Percentiles rank a stretch among this genome's conserved stretches.
Evolutionary conservation across 1,284 basidiomycete genomes (phyloP).

Genomic region (Agroathelia rolfsii): DNA sequence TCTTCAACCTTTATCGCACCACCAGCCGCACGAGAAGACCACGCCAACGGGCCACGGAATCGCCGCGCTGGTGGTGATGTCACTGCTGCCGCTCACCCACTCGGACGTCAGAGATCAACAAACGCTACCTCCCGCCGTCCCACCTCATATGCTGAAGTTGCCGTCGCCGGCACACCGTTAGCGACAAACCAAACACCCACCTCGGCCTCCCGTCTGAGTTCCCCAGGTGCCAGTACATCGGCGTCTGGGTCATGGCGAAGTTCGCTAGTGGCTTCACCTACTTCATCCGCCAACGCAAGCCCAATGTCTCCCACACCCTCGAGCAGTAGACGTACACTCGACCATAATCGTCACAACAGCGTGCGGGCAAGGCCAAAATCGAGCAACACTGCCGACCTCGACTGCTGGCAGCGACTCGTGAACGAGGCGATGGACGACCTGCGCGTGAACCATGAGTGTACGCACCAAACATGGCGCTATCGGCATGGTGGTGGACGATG

Average conservation of each 20-base stretch:
- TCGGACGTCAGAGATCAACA: too few species aligned
- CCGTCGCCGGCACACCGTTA: too few species aligned
- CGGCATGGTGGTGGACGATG: slow-evolving; percentile 21
- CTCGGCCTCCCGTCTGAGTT: too few species aligned
- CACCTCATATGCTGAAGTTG: slow-evolving; percentile 21
- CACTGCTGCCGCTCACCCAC: too few species aligned
- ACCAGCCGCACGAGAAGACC: too few species aligned
- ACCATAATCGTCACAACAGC: background rate
- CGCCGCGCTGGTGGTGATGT: too few species aligned
- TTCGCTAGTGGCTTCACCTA: background rate
- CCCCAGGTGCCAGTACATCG: too few species aligned
- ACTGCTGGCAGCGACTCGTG: slow-evolving; percentile 15
- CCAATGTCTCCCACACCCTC: too few species aligned
- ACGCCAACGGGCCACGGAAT: too few species aligned
- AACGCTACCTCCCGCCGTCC: slow-evolving; percentile 21
- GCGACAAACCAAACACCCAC: too few species aligned
- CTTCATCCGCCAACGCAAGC: background rate
- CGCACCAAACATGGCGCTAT: slow-evolving; percentile 20
- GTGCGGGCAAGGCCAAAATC: background rate
- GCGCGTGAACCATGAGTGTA: slow-evolving; percentile 28
- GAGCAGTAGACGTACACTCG: background rate
- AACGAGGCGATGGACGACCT: slow-evolving; percentile 23
- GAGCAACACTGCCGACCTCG: background rate
- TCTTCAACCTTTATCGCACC: too few species aligned
- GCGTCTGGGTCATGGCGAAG: background rate